Conservation (phyloP, 768 basidiomycete genomes). For the Termitomyces sp. region DNA sequence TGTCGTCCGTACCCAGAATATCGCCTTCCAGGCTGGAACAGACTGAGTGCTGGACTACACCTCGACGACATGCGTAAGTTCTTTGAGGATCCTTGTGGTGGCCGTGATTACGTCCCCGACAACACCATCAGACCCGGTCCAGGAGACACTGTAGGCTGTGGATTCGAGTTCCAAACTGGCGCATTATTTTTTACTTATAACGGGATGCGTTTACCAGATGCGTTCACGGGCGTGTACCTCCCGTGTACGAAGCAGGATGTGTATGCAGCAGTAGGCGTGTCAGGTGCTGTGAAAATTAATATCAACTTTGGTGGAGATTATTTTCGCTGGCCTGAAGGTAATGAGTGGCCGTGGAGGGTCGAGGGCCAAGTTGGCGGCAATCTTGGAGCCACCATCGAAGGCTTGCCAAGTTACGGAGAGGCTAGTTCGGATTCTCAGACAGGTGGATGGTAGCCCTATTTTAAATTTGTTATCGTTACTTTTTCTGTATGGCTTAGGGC, state of each 20-base stretch:
- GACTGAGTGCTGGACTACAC: slow-evolving; percentile 59
- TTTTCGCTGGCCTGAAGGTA: slow-evolving; percentile 60
- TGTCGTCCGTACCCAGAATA: slow-evolving; percentile 62
- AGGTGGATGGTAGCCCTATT: background rate
- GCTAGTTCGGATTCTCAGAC: background rate
- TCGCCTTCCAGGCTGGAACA: slow-evolving; percentile 69
- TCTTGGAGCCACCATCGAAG: slow-evolving; percentile 36
- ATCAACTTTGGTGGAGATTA: slow-evolving; percentile 63
- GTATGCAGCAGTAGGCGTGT: slow-evolving; percentile 60
- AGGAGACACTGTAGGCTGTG: slow-evolving; percentile 58
- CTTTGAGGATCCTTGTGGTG: slow-evolving; percentile 63
- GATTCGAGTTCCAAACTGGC: slow-evolving; percentile 50
- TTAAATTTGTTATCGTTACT: background rate
- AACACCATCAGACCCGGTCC: slow-evolving; percentile 25
- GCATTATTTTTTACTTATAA: slow-evolving; percentile 63
- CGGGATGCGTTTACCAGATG: slow-evolving; percentile 46
- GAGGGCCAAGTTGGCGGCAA: slow-evolving; percentile 60
- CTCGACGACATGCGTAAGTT: slow-evolving; percentile 72
- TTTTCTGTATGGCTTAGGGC: background rate
- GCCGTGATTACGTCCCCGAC: slow-evolving; percentile 44
- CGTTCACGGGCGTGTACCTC: slow-evolving; percentile 56
- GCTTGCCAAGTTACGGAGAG: slow-evolving; percentile 36
- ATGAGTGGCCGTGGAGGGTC: slow-evolving; percentile 60
- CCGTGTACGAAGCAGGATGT: slow-evolving; percentile 49
- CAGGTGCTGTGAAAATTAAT: slow-evolving; percentile 45